These are phyloP conservation scores for Articulospora tetracladia DNA, from an alignment of 495 filamentous ascomycete species.

Conservation along the genomic window DNA sequence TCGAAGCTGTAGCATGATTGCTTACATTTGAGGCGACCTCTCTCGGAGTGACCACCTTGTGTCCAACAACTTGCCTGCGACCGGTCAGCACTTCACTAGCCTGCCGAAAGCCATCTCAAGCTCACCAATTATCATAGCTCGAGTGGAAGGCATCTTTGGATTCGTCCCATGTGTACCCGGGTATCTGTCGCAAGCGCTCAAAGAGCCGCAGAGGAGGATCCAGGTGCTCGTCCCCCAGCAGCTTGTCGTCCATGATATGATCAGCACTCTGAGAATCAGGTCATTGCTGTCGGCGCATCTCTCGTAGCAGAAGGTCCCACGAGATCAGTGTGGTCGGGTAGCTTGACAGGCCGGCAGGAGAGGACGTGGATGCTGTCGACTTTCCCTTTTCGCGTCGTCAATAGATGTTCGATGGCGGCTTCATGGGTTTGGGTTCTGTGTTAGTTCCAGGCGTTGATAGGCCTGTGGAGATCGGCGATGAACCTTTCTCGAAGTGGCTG, in stretches of 20 bases:
- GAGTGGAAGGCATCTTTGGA: constrained; percentile 67
- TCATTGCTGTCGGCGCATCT: constrained; percentile 15
- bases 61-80: constrained; percentile 49
- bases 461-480: neutral
- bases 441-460: neutral
- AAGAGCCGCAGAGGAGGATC: constrained; percentile 67
- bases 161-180: constrained; percentile 76
- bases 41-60: constrained; percentile 9
- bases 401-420: neutral
- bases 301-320: neutral
- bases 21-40: neutral
- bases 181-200: constrained; percentile 66
- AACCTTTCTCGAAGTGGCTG: neutral
- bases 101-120: neutral
- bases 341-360: neutral
- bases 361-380: neutral
- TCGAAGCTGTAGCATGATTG: neutral
- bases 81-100: neutral
- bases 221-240: constrained; percentile 56
- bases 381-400: neutral
- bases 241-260: constrained; percentile 48
- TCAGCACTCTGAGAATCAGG: neutral
- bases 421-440: neutral
- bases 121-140: constrained; percentile 72
- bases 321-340: neutral